Conservation (phyloP, 441 rosid species). For the Adansonia grandidieri region DNA sequence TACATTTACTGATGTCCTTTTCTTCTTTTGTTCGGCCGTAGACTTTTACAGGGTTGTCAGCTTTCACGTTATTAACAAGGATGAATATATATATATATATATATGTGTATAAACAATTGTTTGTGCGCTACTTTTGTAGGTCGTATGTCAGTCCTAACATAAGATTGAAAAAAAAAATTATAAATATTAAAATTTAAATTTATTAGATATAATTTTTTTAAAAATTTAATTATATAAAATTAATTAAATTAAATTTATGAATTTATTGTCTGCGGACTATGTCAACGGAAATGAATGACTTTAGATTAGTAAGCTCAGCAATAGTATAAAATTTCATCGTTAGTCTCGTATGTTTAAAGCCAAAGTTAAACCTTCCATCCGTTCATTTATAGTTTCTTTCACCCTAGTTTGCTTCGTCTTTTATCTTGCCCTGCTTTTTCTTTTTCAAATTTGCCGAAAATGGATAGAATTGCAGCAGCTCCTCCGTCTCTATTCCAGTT, state of each 20-base stretch:
- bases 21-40: no score
- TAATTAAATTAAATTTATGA: no score
- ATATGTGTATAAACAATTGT: no score
- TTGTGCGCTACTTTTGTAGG: no score
- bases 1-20: background rate
- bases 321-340: background rate
- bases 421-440: background rate
- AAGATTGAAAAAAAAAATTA: no score
- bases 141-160: no score
- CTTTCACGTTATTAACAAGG: background rate
- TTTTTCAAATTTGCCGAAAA: conserved; percentile 21
- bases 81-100: no score
- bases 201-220: no score
- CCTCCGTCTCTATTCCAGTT: conserved; percentile 36
- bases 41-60: background rate
- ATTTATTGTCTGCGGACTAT: no score
- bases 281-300: no score
- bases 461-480: conserved; percentile 32
- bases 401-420: background rate
- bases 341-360: background rate
- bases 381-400: background rate
- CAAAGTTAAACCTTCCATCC: background rate
- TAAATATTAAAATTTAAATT: no score
- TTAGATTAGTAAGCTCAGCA: background rate
- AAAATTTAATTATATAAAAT: no score